A percentile compares a stretch with the other conserved stretches of the same genome.
Conservation (phyloP, 306 rosid genomes). For the Begonia masoniana region DNA sequence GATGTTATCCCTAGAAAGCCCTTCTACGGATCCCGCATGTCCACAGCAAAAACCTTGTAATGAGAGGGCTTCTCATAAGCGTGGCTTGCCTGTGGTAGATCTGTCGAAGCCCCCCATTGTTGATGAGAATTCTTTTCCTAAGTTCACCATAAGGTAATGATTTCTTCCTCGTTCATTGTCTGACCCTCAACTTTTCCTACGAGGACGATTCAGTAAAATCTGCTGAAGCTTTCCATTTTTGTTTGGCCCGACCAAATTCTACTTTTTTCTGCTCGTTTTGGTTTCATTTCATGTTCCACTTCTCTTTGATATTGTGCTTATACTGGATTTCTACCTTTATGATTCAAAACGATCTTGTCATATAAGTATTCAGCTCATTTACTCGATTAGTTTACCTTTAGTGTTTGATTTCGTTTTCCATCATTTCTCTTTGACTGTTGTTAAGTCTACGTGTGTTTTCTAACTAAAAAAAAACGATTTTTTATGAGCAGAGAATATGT, state of each 20-base stretch:
- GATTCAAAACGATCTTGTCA: background rate
- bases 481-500: slow-evolving; percentile 45
- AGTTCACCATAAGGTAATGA: slow-evolving; percentile 42
- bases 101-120: slow-evolving; percentile 22
- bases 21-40: slow-evolving; percentile 41
- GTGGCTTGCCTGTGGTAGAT: slow-evolving; percentile 24
- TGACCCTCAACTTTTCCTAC: background rate
- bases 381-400: background rate
- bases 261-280: no score
- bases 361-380: background rate
- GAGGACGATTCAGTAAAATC: background rate
- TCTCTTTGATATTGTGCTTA: background rate
- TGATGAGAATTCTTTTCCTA: slow-evolving; percentile 18
- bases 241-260: background rate
- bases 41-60: slow-evolving; percentile 15
- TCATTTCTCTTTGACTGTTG: background rate
- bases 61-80: slow-evolving; percentile 22
- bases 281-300: no score
- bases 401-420: background rate
- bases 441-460: background rate
- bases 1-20: slow-evolving; percentile 57
- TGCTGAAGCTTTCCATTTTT: background rate
- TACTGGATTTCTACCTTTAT: background rate
- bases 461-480: background rate
- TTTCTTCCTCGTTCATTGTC: background rate